Evolutionary conservation across 192 early-diverging fungal species (phyloP).

Genomic region (Backusella macrospora): DNA sequence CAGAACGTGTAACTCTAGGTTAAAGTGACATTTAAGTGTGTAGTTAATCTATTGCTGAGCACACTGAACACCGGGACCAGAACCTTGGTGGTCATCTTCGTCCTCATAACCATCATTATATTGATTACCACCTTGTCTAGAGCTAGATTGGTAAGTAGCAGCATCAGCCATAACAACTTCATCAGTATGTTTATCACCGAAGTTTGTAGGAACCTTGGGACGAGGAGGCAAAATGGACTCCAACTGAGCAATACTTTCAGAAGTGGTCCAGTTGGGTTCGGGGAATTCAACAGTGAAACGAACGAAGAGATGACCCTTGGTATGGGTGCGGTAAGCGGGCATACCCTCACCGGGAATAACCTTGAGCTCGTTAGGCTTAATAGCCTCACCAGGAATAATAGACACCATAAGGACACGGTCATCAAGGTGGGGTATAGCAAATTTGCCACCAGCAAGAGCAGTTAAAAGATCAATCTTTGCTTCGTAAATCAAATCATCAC

Average conservation of each 20-base stretch:
- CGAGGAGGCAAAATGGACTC: conserved; percentile 85
- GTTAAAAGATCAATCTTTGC: conserved; percentile 94
- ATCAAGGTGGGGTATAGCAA: conserved; percentile 92
- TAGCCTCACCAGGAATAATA: conserved; percentile 92
- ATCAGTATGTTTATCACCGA: conserved; percentile 68
- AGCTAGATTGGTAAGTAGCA: conserved; percentile 23
- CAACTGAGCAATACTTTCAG: conserved; percentile 73
- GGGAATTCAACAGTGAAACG: conserved; percentile 97
- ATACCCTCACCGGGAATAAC: conserved; percentile 90
- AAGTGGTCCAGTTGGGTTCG: conserved; percentile 71
- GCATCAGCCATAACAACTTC: conserved; percentile 75
- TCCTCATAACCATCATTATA: conserved; percentile 24
- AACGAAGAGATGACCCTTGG: conserved; percentile 91
- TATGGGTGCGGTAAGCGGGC: conserved; percentile 87
- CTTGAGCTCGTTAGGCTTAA: conserved; percentile 90
- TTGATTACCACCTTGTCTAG: neutral
- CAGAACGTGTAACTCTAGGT: conserved; percentile 6
- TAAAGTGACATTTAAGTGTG: conserved; percentile 10
- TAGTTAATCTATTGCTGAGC: conserved; percentile 35
- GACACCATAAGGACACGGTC: conserved; percentile 85
- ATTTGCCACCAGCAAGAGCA: conserved; percentile 93
- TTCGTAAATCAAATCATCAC: conserved; percentile 90
- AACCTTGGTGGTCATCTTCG: conserved; percentile 29
- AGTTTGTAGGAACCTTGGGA: conserved; percentile 47
- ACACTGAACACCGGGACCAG: conserved; percentile 42